Evolutionary conservation across 768 basidiomycete genomes (phyloP).

Genomic region (Pleurotus tuber-regium): DNA sequence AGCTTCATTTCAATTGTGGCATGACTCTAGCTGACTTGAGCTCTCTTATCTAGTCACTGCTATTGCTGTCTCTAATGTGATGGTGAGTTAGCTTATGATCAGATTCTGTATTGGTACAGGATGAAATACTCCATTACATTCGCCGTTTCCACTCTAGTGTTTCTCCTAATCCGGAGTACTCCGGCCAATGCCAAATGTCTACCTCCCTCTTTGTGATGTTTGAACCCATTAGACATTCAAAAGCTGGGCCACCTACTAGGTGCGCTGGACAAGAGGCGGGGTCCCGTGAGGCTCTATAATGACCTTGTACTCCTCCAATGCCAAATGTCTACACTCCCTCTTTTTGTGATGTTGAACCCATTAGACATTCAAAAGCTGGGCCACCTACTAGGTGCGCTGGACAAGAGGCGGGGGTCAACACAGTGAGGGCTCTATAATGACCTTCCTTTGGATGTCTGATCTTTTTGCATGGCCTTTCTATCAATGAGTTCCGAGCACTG

Average conservation of each 20-base stretch:
- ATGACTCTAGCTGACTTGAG: not conserved
- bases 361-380: conserved; percentile 60
- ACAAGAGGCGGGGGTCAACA: conserved; percentile 56
- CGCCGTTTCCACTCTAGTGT: conserved; percentile 2
- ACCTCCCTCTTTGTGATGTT: conserved; percentile 66
- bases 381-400: conserved; percentile 67
- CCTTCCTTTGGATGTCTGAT: conserved; percentile 94
- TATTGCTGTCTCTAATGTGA: no score
- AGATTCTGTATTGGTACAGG: no score
- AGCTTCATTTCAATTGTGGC: conserved; percentile 24
- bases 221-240: conserved; percentile 66
- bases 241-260: conserved; percentile 62
- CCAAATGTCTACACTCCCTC: conserved; percentile 72
- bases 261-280: conserved; percentile 74
- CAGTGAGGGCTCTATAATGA: conserved; percentile 65
- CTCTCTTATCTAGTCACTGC: no score
- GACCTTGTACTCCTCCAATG: conserved; percentile 65
- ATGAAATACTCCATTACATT: no score
- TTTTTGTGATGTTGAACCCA: conserved; percentile 71
- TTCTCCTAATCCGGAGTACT: not conserved
- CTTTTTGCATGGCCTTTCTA: conserved; percentile 19
- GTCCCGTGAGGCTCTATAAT: conserved; percentile 51
- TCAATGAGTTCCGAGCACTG: not conserved
- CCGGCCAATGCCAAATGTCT: conserved; percentile 66
- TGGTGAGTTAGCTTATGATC: no score